These are phyloP conservation scores for Pseudogymnoascus sp. DNA, from an alignment of 2,329 filamentous ascomycete species.

Conservation along the genomic window DNA sequence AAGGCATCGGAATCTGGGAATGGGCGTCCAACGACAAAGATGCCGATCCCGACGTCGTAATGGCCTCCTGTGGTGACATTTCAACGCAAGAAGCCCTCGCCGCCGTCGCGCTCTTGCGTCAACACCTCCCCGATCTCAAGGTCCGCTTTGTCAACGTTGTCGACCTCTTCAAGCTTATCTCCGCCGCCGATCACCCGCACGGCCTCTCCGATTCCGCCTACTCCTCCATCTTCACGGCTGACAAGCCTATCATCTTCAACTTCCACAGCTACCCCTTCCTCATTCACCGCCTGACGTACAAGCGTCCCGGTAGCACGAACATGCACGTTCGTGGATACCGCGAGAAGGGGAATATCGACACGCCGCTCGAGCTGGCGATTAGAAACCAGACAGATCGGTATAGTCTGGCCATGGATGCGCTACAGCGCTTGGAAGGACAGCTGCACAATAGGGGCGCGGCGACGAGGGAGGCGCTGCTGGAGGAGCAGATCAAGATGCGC, in stretches of 20 bases:
- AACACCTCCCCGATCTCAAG: conserved; percentile 63
- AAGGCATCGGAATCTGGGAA: conserved; percentile 71
- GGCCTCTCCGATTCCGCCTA: conserved; percentile 62
- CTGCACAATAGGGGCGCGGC: conserved; percentile 57
- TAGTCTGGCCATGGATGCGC: conserved; percentile 68
- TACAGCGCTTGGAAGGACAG: conserved; percentile 53
- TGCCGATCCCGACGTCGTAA: conserved; percentile 64
- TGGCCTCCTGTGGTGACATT: conserved; percentile 70
- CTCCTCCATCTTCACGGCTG: conserved; percentile 60
- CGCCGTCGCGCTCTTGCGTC: conserved; percentile 65
- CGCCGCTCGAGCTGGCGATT: conserved; percentile 70
- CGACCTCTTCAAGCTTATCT: conserved; percentile 73
- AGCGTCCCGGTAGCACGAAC: conserved; percentile 60
- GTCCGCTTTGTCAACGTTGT: conserved; percentile 75
- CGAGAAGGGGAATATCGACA: conserved; percentile 81
- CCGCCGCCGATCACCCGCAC: conserved; percentile 63
- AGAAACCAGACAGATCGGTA: conserved; percentile 72
- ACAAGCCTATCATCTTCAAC: conserved; percentile 72
- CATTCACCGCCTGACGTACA: conserved; percentile 69
- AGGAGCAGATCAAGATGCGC: conserved; percentile 56
- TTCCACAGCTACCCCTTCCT: conserved; percentile 81
- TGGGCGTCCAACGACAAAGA: conserved; percentile 66
- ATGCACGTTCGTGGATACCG: conserved; percentile 71
- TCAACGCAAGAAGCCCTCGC: conserved; percentile 68
- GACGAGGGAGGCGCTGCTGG: conserved; percentile 56